Percentiles rank a stretch among this genome's conserved stretches.
Evolutionary conservation across 345 rosid species (phyloP).

Genomic region (Eucalyptus camaldulensis): DNA sequence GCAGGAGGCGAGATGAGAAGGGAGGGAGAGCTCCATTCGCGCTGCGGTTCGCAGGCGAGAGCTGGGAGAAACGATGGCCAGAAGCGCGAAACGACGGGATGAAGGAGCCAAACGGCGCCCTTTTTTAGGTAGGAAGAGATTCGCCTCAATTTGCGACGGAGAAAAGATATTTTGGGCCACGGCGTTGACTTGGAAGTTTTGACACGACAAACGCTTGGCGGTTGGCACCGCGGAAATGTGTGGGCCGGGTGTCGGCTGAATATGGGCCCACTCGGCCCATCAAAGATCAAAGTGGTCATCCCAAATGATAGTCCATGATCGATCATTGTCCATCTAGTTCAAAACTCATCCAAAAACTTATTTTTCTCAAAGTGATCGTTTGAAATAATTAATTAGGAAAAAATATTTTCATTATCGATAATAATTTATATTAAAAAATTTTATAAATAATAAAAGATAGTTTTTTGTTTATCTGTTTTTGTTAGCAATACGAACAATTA

Average conservation of each 20-base stretch:
- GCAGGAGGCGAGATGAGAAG: neutral
- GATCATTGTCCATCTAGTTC: neutral
- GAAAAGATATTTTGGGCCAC: neutral
- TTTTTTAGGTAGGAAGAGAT: neutral
- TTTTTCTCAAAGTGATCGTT: neutral
- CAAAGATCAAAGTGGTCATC: neutral
- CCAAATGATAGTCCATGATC: neutral
- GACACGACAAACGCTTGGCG: neutral
- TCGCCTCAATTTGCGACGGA: neutral
- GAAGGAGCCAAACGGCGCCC: neutral
- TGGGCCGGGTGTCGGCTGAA: neutral
- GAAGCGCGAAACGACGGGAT: neutral
- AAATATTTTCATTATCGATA: too few species aligned
- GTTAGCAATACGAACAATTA: neutral
- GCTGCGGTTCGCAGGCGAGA: neutral
- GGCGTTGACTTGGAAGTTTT: neutral
- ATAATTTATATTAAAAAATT: neutral
- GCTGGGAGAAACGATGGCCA: neutral
- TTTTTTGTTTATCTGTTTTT: neutral
- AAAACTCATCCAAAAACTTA: neutral
- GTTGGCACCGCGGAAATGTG: neutral
- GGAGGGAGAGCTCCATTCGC: conserved; percentile 14
- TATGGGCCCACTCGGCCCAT: neutral
- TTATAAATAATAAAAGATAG: neutral
- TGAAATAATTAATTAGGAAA: neutral